phyloP scores from a whole-genome alignment of 805 yeast genomes.

The Ogataea trehaloabstinens region DNA sequence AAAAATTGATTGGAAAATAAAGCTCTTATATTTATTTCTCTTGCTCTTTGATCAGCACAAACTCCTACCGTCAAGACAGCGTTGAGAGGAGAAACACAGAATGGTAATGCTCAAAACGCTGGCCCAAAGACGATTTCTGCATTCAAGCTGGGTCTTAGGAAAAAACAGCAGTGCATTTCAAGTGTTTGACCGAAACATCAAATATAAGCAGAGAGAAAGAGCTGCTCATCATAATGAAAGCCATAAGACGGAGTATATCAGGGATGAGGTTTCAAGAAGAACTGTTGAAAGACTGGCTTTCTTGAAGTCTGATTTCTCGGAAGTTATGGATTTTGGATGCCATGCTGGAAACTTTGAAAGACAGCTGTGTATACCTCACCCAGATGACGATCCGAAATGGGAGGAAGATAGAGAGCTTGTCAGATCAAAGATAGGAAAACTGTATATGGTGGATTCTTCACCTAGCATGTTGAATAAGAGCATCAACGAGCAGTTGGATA shows the following conservation, averaged over 20 bases:
- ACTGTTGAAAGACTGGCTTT: slow-evolving; percentile 76
- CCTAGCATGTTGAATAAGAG: slow-evolving; percentile 52
- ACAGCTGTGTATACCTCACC: slow-evolving; percentile 36
- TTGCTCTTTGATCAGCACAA: too few relatives aligned
- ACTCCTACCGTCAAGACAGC: too few relatives aligned
- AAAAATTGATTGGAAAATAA: too few relatives aligned
- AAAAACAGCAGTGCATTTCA: slow-evolving; percentile 13
- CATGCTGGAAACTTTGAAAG: slow-evolving; percentile 58
- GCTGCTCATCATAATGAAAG: slow-evolving; percentile 46
- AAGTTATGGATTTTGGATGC: slow-evolving; percentile 69
- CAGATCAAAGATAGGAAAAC: slow-evolving; percentile 46
- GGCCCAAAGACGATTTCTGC: slow-evolving; percentile 4
- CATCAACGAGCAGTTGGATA: slow-evolving; percentile 41
- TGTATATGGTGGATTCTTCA: slow-evolving; percentile 69
- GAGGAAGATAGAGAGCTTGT: slow-evolving; percentile 55
- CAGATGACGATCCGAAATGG: slow-evolving; percentile 38
- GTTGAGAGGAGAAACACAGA: too few relatives aligned
- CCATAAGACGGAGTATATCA: slow-evolving; percentile 64
- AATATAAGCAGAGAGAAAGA: slow-evolving; percentile 56
- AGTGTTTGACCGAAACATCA: slow-evolving; percentile 64
- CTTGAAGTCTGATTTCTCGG: slow-evolving; percentile 59
- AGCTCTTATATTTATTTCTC: too few relatives aligned
- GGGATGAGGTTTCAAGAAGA: slow-evolving; percentile 70
- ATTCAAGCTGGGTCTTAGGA: slow-evolving; percentile 3
- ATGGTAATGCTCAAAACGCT: not conserved